Base-by-base conservation (phyloP, 768 basidiomycete species). In the Lanmaoa rubissima region DNA sequence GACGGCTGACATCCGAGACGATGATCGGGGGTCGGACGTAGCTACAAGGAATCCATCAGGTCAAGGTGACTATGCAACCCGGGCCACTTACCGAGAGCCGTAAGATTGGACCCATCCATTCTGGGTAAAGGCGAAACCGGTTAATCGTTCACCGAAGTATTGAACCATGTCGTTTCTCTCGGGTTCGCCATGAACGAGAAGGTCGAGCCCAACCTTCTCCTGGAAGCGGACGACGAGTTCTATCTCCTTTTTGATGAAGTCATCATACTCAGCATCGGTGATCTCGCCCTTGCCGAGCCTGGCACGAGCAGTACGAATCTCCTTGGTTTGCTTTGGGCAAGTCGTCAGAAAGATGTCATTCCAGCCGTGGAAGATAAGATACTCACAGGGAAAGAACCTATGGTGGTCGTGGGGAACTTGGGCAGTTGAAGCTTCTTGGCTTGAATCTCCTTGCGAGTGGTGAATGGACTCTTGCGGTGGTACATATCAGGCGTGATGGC, bases 111-210 rank as follows among this genome's bases (percentile, higher is more conserved):
- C 97, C 97, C 97, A 99, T 49, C 85, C 97, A 64, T 97, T 94
- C 77, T 96, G 92, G 60, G 97, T 98, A 79, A 99, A 99, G 74
- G 91, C 92, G 71, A 99, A 98, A 63, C 97, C 97, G 49, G 83
- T 78, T 61, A 99, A 81, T 71, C 86, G 90, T 76, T 99, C 97
- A 63, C 97, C 97, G 65, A 98, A 99, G 86, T 99, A 99, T 79
- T 98, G 95, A 61, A 97, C 95, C 96, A 98, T 98, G 83, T 98
- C 96, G 74, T 98, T 98, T 68, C 96, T 86, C 81, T 99, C 96
- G 52, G 96, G 91, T 76, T 99, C 97, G 69, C 97, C 97, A 75
- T 99, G 97, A 59, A 99, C 97, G 66, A 98, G 83, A 56, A 99
- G 83, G 76, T 99, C 97, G 65, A 99, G 87, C 63, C 92, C 96